Evolutionary conservation across 371 early-diverging fungal species (phyloP).

Genomic region (Mortierella sp.): DNA sequence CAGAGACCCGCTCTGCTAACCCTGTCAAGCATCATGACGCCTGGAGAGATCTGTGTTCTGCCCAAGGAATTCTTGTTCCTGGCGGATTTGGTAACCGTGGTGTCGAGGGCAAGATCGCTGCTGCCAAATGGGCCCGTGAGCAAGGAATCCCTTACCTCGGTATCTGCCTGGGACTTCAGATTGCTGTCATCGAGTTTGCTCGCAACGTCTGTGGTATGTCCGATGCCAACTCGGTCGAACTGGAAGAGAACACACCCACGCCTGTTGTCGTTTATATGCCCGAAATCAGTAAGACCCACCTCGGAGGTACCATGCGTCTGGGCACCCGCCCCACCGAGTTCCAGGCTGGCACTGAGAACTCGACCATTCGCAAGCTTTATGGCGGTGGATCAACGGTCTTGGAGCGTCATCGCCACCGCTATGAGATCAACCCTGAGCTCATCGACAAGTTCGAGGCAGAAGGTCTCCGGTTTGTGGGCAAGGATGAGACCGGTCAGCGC

Average conservation of each 20-base stretch:
- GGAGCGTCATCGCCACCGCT: slow-evolving; percentile 99
- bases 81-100: slow-evolving; percentile 99
- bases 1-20: slow-evolving; percentile 71
- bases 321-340: slow-evolving; percentile 92
- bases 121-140: slow-evolving; percentile 98
- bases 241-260: slow-evolving; percentile 74
- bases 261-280: slow-evolving; percentile 97
- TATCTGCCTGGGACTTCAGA: slow-evolving; percentile 99
- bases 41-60: slow-evolving; percentile 88
- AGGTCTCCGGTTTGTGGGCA: slow-evolving; percentile 94
- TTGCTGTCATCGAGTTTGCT: slow-evolving; percentile 98
- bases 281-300: slow-evolving; percentile 92
- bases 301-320: slow-evolving; percentile 98
- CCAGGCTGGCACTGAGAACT: slow-evolving; percentile 69
- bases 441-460: slow-evolving; percentile 80
- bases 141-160: slow-evolving; percentile 98
- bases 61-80: slow-evolving; percentile 98
- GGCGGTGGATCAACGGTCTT: slow-evolving; percentile 68
- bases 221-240: slow-evolving; percentile 90
- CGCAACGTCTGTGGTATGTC: slow-evolving; percentile 92
- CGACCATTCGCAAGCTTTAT: slow-evolving; percentile 76
- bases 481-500: slow-evolving; percentile 92
- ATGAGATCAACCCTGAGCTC: slow-evolving; percentile 95
- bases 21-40: slow-evolving; percentile 95
- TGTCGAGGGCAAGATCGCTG: slow-evolving; percentile 96